phyloP scores from a whole-genome alignment of 225 moss, liverwort and hornwort genomes.

The Straminergon stramineum region DNA sequence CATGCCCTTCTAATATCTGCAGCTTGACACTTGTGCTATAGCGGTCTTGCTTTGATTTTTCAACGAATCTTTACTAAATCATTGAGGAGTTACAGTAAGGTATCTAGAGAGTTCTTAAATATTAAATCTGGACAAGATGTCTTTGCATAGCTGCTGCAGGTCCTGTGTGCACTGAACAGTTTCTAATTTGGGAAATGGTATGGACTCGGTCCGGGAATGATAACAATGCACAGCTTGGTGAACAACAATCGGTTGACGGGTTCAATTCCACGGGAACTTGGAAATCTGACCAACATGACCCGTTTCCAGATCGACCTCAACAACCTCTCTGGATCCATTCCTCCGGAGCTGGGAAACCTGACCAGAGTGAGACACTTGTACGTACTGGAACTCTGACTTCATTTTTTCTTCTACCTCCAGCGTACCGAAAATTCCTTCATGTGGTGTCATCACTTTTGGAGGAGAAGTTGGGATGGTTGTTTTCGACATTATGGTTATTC shows the following conservation, averaged over 20 bases:
- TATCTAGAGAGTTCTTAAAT: not conserved
- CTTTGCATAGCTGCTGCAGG: not conserved
- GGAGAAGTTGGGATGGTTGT: not conserved
- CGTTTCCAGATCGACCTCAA: conserved; percentile 33
- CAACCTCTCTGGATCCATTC: conserved; percentile 29
- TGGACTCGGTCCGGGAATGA: not conserved
- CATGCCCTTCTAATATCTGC: not conserved
- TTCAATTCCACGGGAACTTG: conserved; percentile 4
- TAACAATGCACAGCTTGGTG: conserved; percentile 13
- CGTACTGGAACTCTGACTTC: not conserved
- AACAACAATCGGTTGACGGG: conserved; percentile 15
- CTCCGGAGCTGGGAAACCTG: conserved; percentile 48
- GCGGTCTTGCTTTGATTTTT: not conserved
- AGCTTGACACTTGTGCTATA: not conserved
- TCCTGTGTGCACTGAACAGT: not conserved
- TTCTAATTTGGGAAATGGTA: not conserved
- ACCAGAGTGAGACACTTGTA: conserved; percentile 43
- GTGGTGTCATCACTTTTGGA: not conserved
- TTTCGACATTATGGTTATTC: not conserved
- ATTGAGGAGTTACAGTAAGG: not conserved
- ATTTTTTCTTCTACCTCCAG: not conserved
- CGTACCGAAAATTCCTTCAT: not conserved
- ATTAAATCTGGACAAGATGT: not conserved
- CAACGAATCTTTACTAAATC: not conserved
- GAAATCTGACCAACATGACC: conserved; percentile 10